A percentile compares a stretch with the other conserved stretches of the same genome.
phyloP scores from a whole-genome alignment of 2,329 filamentous ascomycete genomes.

The Rhynchosporium agropyri region DNA sequence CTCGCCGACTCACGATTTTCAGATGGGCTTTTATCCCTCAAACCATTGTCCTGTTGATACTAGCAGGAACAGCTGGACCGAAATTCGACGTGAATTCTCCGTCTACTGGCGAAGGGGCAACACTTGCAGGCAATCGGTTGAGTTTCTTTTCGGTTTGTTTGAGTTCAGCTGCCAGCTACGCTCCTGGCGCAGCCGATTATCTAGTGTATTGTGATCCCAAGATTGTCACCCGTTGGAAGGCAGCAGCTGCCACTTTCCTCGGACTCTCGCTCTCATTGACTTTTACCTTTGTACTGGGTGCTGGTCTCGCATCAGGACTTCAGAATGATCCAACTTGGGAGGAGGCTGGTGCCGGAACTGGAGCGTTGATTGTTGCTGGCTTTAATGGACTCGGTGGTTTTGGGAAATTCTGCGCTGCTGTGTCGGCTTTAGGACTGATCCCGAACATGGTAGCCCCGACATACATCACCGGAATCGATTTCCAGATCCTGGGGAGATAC shows the following conservation, averaged over 20 bases:
- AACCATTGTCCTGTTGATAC: conserved; percentile 60
- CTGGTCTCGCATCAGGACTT: conserved; percentile 63
- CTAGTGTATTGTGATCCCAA: conserved; percentile 64
- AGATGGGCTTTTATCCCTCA: conserved; percentile 67
- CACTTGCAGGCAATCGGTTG: conserved; percentile 58
- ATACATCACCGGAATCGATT: conserved; percentile 67
- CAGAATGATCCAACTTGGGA: conserved; percentile 55
- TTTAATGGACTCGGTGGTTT: conserved; percentile 62
- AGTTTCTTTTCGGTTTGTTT: conserved; percentile 73
- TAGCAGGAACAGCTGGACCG: conserved; percentile 62
- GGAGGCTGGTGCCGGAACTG: conserved; percentile 61
- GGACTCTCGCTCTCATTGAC: conserved; percentile 61
- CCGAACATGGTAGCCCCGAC: conserved; percentile 67
- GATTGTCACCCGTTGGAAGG: conserved; percentile 47
- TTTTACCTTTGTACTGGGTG: conserved; percentile 62
- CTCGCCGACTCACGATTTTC: not conserved
- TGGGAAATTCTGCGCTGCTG: conserved; percentile 67
- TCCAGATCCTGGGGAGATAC: conserved; percentile 65
- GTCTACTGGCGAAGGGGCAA: conserved; percentile 54
- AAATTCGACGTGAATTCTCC: conserved; percentile 58
- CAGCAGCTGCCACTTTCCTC: conserved; percentile 59
- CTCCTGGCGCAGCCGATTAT: conserved; percentile 65
- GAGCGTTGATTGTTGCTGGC: conserved; percentile 65
- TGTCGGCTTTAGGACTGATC: conserved; percentile 65
- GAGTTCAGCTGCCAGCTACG: conserved; percentile 65